Base-by-base conservation (phyloP, 768 basidiomycete species). In the Calocybe indica region DNA sequence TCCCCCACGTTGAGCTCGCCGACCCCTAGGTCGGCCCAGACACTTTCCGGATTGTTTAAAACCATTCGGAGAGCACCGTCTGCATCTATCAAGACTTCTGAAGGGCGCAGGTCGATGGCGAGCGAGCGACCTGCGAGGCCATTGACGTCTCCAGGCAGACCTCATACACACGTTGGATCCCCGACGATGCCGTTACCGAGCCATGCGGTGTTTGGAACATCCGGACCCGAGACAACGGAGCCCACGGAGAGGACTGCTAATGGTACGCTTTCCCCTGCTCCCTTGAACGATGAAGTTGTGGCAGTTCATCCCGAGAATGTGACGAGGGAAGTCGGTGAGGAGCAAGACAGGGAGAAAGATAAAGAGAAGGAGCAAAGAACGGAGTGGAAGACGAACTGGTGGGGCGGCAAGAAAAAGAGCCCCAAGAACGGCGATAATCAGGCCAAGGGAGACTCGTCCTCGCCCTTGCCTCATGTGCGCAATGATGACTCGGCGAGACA, bases 61-160 rank as follows among this genome's bases (percentile, higher is more conserved):
- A 59, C 62, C 31, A 51, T 72, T 9, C 63, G 65, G 31, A 62
- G 65, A 45, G 56, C 61, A 10, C 64, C 71, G 3, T 70, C 70
- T 5, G 57, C 62, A 40, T 60, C 69, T 15, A 52, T 39, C 15
- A 46, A 42, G 39, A 47, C 46, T 29, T 33, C 42, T 11, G 35
- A 43, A 7, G n/a, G 41, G 8, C 42, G 36, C 36, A 32, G 22
- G 43, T 22, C 28, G 22, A 12, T 10, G 29, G 22, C 43, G 7
- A 29, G 14, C 14, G 9, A 14, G 12, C 28, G 12, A 3, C 29
- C 43, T 5, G 30, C 43, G 54, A 46, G 14, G 52, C 45, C 29
- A 31, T 50, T 30, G 46, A 56, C 36, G 59, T 58, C 31, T 36
- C 43, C 22, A 22, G 4, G 22, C 22, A 22, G 22, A 22, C 22